Evolutionary conservation across 2,329 filamentous ascomycete species (phyloP), one percentile per base, ranked within the genome.

Genomic region (Aplosporella prunicola): DNA sequence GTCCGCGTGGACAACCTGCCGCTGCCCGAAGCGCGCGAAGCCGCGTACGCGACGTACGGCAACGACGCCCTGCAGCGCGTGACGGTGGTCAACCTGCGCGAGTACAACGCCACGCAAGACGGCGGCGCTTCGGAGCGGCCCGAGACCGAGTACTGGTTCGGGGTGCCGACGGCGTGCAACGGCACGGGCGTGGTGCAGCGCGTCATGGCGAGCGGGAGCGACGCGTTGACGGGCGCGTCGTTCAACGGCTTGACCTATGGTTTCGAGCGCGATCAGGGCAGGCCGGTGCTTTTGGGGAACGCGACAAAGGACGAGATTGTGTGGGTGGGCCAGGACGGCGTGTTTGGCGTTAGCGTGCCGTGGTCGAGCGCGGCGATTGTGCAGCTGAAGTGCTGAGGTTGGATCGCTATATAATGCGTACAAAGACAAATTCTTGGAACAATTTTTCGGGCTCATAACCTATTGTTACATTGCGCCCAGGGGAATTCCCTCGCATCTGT

Each of bases 211-310:
- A 78, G 78, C 52, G 76, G 77, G 0, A 78, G 72, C 44, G 74
- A 80, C 56, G 75, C 76, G 7, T 68, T 78, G 15, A 70, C 69
- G 1, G 76, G 75, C 0, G 69, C 79, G 28, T 71, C 72, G 0
- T 80, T 69, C 59, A 72, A 79, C 51, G 76, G 74, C 1, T 66
- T 61, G 50, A 79, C 71, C 44, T 81, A 76, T 45, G 74, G 79
- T 47, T 69, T 68, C 41, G 75, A 80, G 52, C 55, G 79, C 33
- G 63, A 69, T 9, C 46, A 60, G 4, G 76, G 75, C 0, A 57
- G 52, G 50, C 72, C 75, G 2, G 71, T 76, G 22, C 51, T 64
- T 39, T 45, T 78, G 53, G 40, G 43, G 1, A 79, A 80, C 49
- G 65, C 76, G 10, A 78, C 74, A 3, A 51, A 58, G 4, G 68